A percentile compares a stretch with the other conserved stretches of the same genome.
phyloP scores from a whole-genome alignment of 306 rosid species.

The Vachellia collinsii region DNA sequence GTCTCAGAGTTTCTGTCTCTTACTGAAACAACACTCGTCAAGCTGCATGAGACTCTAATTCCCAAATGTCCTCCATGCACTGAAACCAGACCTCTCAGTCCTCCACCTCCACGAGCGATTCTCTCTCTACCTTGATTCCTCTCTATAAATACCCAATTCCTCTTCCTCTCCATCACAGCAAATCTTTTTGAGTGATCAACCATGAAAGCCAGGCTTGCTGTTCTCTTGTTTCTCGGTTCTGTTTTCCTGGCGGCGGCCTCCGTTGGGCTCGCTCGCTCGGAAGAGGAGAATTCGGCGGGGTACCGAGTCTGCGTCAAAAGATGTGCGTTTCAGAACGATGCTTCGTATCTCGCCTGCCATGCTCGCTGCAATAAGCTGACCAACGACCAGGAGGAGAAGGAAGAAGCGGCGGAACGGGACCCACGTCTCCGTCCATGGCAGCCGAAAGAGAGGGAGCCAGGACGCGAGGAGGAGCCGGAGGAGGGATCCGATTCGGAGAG shows the following conservation, averaged over 20 bases:
- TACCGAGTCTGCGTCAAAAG: not conserved
- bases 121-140: too few relatives aligned
- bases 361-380: conserved; percentile 24
- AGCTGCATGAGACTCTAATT: conserved; percentile 4
- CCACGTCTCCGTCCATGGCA: not conserved
- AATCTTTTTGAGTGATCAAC: not conserved
- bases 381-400: not conserved
- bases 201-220: too few relatives aligned
- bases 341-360: not conserved
- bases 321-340: not conserved
- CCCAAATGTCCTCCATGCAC: conserved; percentile 16
- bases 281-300: not conserved
- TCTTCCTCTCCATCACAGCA: not conserved
- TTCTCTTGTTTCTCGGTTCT: conserved; percentile 36
- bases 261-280: not conserved
- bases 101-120: too few relatives aligned
- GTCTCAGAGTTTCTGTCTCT: conserved; percentile 17
- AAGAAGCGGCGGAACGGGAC: not conserved
- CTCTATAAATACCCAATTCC: conserved; percentile 27
- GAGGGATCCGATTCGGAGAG: not conserved
- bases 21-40: conserved; percentile 44
- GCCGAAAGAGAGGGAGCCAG: not conserved
- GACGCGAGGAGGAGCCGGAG: not conserved
- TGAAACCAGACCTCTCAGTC: not conserved
- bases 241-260: conserved; percentile 35